phyloP scores from a whole-genome alignment of 2,329 filamentous ascomycete species.

The Berkeleyomyces basicola region DNA sequence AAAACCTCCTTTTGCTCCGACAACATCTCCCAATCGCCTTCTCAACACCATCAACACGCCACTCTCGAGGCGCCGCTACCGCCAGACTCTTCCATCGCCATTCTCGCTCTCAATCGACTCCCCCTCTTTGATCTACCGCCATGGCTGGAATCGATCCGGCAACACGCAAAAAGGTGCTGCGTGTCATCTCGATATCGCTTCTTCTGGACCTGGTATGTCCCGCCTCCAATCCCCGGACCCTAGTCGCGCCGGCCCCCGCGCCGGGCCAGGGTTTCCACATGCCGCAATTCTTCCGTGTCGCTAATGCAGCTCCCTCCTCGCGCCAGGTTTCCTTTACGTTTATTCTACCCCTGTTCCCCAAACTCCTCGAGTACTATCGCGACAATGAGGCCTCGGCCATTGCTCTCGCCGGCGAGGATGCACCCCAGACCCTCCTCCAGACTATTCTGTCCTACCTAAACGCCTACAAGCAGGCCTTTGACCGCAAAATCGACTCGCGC shows the following conservation, averaged over 20 bases:
- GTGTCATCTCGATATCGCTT: slow-evolving; percentile 75
- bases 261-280: background rate
- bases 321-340: slow-evolving; percentile 90
- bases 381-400: slow-evolving; percentile 51
- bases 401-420: slow-evolving; percentile 22
- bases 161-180: slow-evolving; percentile 64
- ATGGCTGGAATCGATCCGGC: slow-evolving; percentile 34
- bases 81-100: background rate
- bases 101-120: background rate
- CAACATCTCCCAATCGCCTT: background rate
- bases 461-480: slow-evolving; percentile 85
- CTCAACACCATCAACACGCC: background rate
- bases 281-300: background rate
- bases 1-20: background rate
- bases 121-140: background rate
- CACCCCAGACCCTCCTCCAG: slow-evolving; percentile 52
- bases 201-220: slow-evolving; percentile 66
- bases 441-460: slow-evolving; percentile 71
- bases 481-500: slow-evolving; percentile 80
- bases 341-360: slow-evolving; percentile 89
- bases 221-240: background rate
- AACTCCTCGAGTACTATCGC: slow-evolving; percentile 90
- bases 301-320: slow-evolving; percentile 6
- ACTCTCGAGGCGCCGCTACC: too few relatives aligned
- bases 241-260: too few relatives aligned